A percentile compares a stretch with the other conserved stretches of the same genome.
phyloP scores from a whole-genome alignment of 2,329 filamentous ascomycete genomes.

The Xylaria sp. region DNA sequence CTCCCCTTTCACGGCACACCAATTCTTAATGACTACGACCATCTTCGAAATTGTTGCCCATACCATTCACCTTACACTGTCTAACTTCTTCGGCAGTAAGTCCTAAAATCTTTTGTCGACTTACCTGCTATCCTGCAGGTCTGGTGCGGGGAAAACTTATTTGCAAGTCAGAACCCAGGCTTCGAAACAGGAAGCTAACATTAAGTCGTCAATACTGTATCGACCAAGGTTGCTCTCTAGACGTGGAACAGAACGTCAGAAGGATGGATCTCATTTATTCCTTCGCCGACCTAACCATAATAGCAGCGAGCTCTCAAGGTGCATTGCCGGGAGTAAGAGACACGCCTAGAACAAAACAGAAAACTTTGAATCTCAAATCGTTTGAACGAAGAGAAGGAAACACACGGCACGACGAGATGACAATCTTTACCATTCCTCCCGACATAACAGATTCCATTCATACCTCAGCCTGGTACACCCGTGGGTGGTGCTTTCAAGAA shows the following conservation, averaged over 20 bases:
- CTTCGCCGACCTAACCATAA: slow-evolving; percentile 4
- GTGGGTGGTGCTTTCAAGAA: slow-evolving; percentile 20
- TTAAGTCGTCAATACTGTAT: slow-evolving; percentile 3
- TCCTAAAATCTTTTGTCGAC: too few relatives aligned
- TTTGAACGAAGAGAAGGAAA: too few relatives aligned
- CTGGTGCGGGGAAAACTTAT: too few relatives aligned
- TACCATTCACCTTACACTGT: too few relatives aligned
- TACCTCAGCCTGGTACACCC: slow-evolving; percentile 1
- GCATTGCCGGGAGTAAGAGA: slow-evolving; percentile 3
- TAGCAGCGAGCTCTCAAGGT: slow-evolving; percentile 10
- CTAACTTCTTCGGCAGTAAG: too few relatives aligned
- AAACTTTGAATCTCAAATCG: neutral
- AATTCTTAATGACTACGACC: too few relatives aligned
- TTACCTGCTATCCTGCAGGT: too few relatives aligned
- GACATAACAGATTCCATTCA: neutral
- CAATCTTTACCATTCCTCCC: slow-evolving; percentile 2
- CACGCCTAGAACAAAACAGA: neutral
- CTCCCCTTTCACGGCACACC: too few relatives aligned
- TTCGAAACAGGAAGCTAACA: too few relatives aligned
- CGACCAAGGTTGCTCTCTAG: neutral
- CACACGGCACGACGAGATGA: neutral
- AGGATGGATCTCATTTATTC: slow-evolving; percentile 14
- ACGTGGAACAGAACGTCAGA: slow-evolving; percentile 1
- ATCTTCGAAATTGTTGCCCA: too few relatives aligned
- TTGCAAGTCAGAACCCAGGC: too few relatives aligned